phyloP scores from a whole-genome alignment of 345 rosid species.

The Garcia nutans region DNA sequence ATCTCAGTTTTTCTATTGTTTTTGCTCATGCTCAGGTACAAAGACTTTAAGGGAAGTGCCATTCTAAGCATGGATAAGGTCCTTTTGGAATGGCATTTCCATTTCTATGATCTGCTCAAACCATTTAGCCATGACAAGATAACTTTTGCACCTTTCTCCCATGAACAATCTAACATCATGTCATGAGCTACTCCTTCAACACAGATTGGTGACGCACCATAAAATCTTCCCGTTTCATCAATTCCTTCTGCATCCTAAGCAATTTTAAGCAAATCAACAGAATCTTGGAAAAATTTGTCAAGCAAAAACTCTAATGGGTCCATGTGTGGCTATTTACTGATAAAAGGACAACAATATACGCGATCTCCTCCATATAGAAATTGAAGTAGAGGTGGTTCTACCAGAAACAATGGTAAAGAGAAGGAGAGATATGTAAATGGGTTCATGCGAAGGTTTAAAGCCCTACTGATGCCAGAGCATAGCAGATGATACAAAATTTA shows the following conservation, averaged over 20 bases:
- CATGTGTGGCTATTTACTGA: not conserved
- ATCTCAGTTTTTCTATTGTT: not conserved
- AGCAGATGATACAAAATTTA: not conserved
- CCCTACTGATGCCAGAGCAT: not conserved
- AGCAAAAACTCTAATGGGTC: not conserved
- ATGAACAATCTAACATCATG: constrained; percentile 81
- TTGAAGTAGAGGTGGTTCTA: not conserved
- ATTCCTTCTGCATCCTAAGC: constrained; percentile 64
- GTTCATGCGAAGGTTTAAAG: too few relatives aligned
- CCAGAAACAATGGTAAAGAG: not conserved
- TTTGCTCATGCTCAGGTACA: not conserved
- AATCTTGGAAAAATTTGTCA: not conserved
- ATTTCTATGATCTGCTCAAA: constrained; percentile 11
- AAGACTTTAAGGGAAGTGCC: not conserved
- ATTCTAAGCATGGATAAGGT: not conserved
- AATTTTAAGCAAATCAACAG: constrained; percentile 6
- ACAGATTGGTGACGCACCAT: constrained; percentile 54
- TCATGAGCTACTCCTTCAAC: constrained; percentile 82
- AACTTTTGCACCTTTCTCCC: constrained; percentile 67
- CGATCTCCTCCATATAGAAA: not conserved
- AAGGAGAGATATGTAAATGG: not conserved
- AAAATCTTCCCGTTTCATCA: constrained; percentile 61
- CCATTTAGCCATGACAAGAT: constrained; percentile 58
- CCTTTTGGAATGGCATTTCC: not conserved
- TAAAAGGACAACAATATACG: not conserved